Evolutionary conservation across 495 filamentous ascomycete species (phyloP).

Genomic region (Lasiosphaeria miniovina): DNA sequence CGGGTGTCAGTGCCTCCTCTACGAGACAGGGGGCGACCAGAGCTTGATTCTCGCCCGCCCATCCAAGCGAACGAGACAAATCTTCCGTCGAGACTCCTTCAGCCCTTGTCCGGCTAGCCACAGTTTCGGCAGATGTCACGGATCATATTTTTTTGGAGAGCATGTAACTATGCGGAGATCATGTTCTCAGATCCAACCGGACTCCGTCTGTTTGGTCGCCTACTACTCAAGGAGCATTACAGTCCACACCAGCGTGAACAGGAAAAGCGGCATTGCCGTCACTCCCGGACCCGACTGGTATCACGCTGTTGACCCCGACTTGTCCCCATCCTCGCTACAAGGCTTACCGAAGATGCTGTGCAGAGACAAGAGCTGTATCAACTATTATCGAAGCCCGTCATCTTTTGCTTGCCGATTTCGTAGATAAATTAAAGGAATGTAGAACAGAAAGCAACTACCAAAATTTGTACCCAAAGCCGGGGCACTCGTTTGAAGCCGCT

Average conservation of each 20-base stretch:
- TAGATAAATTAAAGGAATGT: no score
- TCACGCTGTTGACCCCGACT: slow-evolving; percentile 22
- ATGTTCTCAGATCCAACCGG: neutral
- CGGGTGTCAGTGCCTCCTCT: slow-evolving; percentile 17
- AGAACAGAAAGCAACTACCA: no score
- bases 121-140: neutral
- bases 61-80: slow-evolving; percentile 5
- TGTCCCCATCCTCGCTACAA: slow-evolving; percentile 12
- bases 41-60: neutral
- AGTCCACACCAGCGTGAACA: slow-evolving; percentile 8
- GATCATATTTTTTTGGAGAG: slow-evolving; percentile 3
- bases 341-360: slow-evolving; percentile 4
- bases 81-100: neutral
- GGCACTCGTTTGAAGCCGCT: no score
- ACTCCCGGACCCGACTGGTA: slow-evolving; percentile 21
- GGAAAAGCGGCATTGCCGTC: slow-evolving; percentile 2
- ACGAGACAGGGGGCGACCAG: slow-evolving; percentile 13
- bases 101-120: neutral
- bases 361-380: slow-evolving; percentile 14
- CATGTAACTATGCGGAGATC: slow-evolving; percentile 7
- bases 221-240: slow-evolving; percentile 12
- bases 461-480: no score
- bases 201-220: slow-evolving; percentile 6
- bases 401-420: neutral
- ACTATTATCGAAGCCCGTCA: slow-evolving; percentile 12